phyloP scores from a whole-genome alignment of 345 rosid genomes.

The Mallotus nudiflorus region DNA sequence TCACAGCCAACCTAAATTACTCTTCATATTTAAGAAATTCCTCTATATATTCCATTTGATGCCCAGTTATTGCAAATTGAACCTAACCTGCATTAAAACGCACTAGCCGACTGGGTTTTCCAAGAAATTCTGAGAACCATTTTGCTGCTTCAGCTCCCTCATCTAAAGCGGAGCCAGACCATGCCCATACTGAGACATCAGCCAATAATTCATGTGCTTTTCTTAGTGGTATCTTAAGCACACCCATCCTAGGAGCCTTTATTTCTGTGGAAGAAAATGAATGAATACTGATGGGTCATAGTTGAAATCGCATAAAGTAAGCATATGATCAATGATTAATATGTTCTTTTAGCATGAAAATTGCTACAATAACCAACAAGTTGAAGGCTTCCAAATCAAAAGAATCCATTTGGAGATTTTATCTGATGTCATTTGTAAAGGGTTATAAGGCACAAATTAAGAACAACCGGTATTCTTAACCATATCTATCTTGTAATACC shows the following conservation, averaged over 20 bases:
- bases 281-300: neutral
- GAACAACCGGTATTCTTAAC: too few relatives aligned
- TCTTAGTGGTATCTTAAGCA: slow-evolving; percentile 58
- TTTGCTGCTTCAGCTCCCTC: slow-evolving; percentile 84
- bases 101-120: slow-evolving; percentile 76
- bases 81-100: slow-evolving; percentile 72
- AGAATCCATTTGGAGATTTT: too few relatives aligned
- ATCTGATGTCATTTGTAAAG: too few relatives aligned
- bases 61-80: slow-evolving; percentile 5
- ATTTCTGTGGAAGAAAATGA: slow-evolving; percentile 49
- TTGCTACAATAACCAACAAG: too few relatives aligned
- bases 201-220: slow-evolving; percentile 40
- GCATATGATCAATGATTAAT: too few relatives aligned
- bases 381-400: too few relatives aligned
- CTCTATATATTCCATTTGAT: neutral
- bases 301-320: too few relatives aligned
- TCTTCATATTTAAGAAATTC: neutral
- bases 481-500: too few relatives aligned
- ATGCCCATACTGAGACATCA: slow-evolving; percentile 87
- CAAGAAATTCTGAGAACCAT: slow-evolving; percentile 76
- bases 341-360: too few relatives aligned
- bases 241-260: slow-evolving; percentile 80
- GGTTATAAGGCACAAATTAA: too few relatives aligned
- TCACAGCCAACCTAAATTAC: neutral
- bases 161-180: slow-evolving; percentile 90